phyloP scores from a whole-genome alignment of 2,329 filamentous ascomycete species.

The Pseudogymnoascus sp. region DNA sequence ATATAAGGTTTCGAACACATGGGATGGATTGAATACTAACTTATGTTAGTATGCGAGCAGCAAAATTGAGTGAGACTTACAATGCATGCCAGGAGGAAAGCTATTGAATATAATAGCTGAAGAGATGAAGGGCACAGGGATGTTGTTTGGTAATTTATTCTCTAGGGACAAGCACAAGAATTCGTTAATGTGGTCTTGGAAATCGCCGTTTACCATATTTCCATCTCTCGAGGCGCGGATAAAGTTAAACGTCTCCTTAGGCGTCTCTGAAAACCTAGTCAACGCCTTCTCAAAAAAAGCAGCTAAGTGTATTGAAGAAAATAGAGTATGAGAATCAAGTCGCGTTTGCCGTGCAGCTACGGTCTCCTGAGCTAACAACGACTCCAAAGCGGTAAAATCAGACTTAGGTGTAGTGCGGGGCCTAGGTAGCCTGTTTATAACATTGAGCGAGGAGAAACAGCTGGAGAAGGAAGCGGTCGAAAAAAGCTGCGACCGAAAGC shows the following conservation, averaged over 20 bases:
- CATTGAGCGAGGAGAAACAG: slow-evolving; percentile 14
- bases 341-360: slow-evolving; percentile 9
- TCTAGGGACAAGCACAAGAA: slow-evolving; percentile 12
- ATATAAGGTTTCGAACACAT: slow-evolving; percentile 16
- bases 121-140: slow-evolving; percentile 15
- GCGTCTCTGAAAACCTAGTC: slow-evolving; percentile 8
- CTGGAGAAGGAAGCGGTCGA: slow-evolving; percentile 12
- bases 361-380: slow-evolving; percentile 13
- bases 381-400: slow-evolving; percentile 10
- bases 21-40: slow-evolving; percentile 13
- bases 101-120: slow-evolving; percentile 19
- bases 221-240: slow-evolving; percentile 12
- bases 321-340: slow-evolving; percentile 12
- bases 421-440: slow-evolving; percentile 11
- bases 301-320: slow-evolving; percentile 15
- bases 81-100: slow-evolving; percentile 19
- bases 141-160: slow-evolving; percentile 12
- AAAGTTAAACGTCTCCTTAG: slow-evolving; percentile 15
- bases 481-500: slow-evolving; percentile 11
- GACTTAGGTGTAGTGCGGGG: not conserved
- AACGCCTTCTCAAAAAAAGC: slow-evolving; percentile 16
- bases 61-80: slow-evolving; percentile 12
- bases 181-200: slow-evolving; percentile 12
- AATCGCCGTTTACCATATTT: slow-evolving; percentile 10
- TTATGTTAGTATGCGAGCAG: slow-evolving; percentile 1